Base-by-base conservation (phyloP, 1,139 yeast species). In the Suhomyces coccinellae region DNA sequence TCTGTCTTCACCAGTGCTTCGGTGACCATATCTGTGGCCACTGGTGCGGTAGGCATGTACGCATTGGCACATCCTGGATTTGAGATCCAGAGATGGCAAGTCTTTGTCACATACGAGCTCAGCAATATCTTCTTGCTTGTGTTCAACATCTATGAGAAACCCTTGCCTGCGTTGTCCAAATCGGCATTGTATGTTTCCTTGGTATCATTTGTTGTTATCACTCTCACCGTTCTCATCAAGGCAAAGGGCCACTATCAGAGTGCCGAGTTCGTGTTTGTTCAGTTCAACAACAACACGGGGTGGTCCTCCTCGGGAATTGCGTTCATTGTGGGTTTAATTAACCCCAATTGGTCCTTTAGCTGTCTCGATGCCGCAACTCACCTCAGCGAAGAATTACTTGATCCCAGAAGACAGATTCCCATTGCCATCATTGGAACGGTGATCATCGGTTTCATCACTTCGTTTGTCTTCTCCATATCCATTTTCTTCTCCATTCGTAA, bases 1-100 rank as follows among this genome's bases (percentile, higher is more conserved):
- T 62, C 83, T 3, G 67, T 80, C 16, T 80, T 80, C 59, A 78
- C 84, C 10, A 67, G 77, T 47, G 80, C 83, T 13, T 78, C 83
- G 3, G 77, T 78, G 56, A 74, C 80, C 15, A 62, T 79, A 37
- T 68, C 81, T 10, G 67, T 79, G 43, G 80, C 82, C 20, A 64
- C 68, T 36, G 71, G 73, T 44, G 55, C 77, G 29, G 69, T 78
- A 55, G 83, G 82, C 1, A 70, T 79, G 62, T 78, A 77, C 66
- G 67, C 70, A 14, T 59, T 79, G 49, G 60, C 55, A 36, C 76
- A 77, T 50, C 77, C 79, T 3, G 70, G 67, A 28, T 75, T 69
- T 46, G 69, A 60, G 4, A 63, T 69, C 15, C 50, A 73, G 47
- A 68, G 69, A 46, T 81, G 85, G 85, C 73, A 76, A 52, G 72